These are phyloP conservation scores for Pythium rhizo-oryzae DNA, from an alignment of 352 stramenopile species.

Conservation along the genomic window DNA sequence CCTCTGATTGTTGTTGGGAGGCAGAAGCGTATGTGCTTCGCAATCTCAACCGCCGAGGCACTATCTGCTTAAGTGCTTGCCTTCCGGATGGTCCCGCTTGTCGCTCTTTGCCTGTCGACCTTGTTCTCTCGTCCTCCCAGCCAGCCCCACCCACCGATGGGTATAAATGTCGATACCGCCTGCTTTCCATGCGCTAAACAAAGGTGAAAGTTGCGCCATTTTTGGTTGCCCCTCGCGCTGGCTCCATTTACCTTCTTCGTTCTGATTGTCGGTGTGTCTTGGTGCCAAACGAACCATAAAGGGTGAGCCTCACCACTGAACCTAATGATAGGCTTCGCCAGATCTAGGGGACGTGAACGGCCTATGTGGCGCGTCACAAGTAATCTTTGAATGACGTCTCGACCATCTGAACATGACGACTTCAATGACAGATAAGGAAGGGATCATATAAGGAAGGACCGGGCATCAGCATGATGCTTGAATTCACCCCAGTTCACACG, in stretches of 20 bases:
- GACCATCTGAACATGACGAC: background rate
- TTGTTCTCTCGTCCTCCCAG: constrained; percentile 25
- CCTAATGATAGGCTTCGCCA: background rate
- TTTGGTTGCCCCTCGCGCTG: background rate
- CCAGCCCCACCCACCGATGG: background rate
- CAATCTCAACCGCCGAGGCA: constrained; percentile 13
- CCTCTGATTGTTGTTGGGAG: background rate
- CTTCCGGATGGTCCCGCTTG: background rate
- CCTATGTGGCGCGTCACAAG: background rate
- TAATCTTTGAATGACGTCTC: background rate
- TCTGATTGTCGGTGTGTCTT: background rate
- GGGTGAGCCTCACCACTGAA: background rate
- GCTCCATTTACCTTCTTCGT: background rate
- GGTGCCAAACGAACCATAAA: background rate
- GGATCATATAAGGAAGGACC: background rate
- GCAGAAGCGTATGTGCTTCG: constrained; percentile 9
- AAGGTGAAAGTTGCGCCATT: background rate
- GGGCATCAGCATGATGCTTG: background rate
- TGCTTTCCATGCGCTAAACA: constrained; percentile 12
- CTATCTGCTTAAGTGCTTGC: background rate
- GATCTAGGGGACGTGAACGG: background rate
- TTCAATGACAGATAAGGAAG: background rate
- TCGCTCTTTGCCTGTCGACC: constrained; percentile 13
- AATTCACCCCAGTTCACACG: background rate
- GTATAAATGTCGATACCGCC: constrained; percentile 12